phyloP scores from a whole-genome alignment of 345 rosid genomes.

The Pugionium cornutum region DNA sequence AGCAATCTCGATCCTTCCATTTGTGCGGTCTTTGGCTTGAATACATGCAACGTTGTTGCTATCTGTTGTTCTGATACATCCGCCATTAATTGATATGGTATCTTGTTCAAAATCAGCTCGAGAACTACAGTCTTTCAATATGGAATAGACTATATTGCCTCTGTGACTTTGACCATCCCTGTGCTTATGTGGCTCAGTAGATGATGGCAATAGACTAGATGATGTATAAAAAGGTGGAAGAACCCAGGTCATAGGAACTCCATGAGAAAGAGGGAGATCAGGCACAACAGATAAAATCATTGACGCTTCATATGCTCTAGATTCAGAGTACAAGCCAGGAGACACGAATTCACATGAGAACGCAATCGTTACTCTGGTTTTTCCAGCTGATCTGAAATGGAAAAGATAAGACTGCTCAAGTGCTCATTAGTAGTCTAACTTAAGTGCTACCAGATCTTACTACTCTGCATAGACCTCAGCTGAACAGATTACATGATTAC shows the following conservation, averaged over 20 bases:
- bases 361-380: constrained; percentile 60
- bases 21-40: constrained; percentile 79
- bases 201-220: constrained; percentile 66
- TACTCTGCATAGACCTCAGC: not conserved
- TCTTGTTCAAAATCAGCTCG: constrained; percentile 50
- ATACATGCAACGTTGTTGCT: constrained; percentile 78
- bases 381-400: constrained; percentile 72
- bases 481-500: constrained; percentile 16
- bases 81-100: constrained; percentile 60
- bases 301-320: constrained; percentile 70
- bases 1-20: constrained; percentile 83
- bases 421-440: constrained; percentile 13
- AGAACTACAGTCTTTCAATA: constrained; percentile 59
- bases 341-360: constrained; percentile 81
- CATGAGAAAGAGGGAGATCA: constrained; percentile 85
- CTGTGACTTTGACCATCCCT: constrained; percentile 60
- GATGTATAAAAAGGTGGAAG: constrained; percentile 83
- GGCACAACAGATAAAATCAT: constrained; percentile 64
- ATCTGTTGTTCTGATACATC: constrained; percentile 66
- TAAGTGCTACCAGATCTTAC: constrained; percentile 12
- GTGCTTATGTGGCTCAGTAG: constrained; percentile 49
- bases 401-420: constrained; percentile 35
- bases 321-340: constrained; percentile 58
- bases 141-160: constrained; percentile 64
- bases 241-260: constrained; percentile 82